Percentiles rank a stretch among this genome's conserved stretches.
Evolutionary conservation across 2,329 filamentous ascomycete genomes (phyloP).

Genomic region (Aureobasidium sp.): DNA sequence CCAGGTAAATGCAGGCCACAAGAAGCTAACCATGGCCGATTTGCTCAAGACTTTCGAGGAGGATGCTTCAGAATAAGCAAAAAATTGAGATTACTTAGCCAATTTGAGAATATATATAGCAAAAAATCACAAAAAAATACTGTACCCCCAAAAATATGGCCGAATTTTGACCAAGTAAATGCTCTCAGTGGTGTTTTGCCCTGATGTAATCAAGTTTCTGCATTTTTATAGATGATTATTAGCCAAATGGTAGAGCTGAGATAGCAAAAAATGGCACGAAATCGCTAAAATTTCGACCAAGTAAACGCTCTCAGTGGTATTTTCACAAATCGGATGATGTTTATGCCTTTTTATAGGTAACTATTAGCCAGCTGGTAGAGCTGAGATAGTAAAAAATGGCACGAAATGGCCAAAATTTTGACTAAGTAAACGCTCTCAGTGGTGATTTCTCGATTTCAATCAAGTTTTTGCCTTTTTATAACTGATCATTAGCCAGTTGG

Average conservation of each 20-base stretch:
- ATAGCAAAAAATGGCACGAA: not conserved
- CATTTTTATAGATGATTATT: not conserved
- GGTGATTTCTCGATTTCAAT: not conserved
- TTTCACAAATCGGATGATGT: not conserved
- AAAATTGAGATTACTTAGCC: not conserved
- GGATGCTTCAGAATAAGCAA: not conserved
- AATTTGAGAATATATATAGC: not conserved
- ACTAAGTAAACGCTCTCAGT: not conserved
- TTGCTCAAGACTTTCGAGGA: not conserved
- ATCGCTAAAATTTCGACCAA: not conserved
- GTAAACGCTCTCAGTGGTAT: not conserved
- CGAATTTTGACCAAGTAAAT: not conserved
- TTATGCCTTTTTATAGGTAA: not conserved
- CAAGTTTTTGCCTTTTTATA: not conserved
- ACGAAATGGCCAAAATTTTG: not conserved
- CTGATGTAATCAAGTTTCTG: not conserved
- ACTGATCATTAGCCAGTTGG: not conserved
- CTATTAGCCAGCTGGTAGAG: not conserved
- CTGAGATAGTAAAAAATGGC: not conserved
- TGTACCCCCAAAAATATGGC: not conserved
- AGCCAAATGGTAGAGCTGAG: not conserved
- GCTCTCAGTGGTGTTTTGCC: not conserved
- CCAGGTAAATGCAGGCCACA: constrained; percentile 37
- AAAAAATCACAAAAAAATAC: constrained; percentile 5
- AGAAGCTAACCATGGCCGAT: not conserved